Percentiles rank a stretch among this genome's conserved stretches.
Conservation (phyloP, 805 yeast species). For the Cyberlindnera euphorbiiphila region DNA sequence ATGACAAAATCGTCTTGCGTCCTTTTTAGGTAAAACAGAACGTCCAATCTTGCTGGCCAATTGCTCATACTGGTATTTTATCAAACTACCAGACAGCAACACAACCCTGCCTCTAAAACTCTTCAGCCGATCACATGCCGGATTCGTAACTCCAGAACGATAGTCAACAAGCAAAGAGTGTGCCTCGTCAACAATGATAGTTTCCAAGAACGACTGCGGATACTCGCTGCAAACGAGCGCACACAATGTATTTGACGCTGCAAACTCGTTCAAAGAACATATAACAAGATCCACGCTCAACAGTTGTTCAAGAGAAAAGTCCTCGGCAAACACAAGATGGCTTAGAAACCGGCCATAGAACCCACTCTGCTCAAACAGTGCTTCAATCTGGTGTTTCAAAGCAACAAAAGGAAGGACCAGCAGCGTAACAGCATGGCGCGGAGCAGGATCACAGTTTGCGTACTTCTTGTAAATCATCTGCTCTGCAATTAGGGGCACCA, state of each 20-base stretch:
- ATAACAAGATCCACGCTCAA: neutral
- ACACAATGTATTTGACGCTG: neutral
- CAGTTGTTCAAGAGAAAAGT: neutral
- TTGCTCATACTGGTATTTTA: neutral
- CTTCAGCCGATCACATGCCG: neutral
- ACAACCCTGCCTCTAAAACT: neutral
- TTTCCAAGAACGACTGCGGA: neutral
- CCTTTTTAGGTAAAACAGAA: neutral
- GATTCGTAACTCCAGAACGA: neutral
- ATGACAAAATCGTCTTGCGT: neutral
- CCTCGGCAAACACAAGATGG: neutral
- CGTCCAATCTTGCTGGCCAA: neutral
- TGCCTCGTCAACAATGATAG: neutral
- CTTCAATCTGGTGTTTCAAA: neutral
- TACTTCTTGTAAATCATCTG: neutral
- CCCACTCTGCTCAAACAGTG: too few species aligned
- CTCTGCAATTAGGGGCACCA: neutral
- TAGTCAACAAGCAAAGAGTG: neutral
- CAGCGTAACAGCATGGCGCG: neutral
- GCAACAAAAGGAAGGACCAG: neutral
- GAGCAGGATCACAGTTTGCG: neutral
- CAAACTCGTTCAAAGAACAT: neutral
- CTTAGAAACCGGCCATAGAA: neutral
- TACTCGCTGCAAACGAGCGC: neutral
- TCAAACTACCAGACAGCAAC: neutral